Conservation (phyloP, 805 yeast genomes). For the Kregervanrija fluxuum region DNA sequence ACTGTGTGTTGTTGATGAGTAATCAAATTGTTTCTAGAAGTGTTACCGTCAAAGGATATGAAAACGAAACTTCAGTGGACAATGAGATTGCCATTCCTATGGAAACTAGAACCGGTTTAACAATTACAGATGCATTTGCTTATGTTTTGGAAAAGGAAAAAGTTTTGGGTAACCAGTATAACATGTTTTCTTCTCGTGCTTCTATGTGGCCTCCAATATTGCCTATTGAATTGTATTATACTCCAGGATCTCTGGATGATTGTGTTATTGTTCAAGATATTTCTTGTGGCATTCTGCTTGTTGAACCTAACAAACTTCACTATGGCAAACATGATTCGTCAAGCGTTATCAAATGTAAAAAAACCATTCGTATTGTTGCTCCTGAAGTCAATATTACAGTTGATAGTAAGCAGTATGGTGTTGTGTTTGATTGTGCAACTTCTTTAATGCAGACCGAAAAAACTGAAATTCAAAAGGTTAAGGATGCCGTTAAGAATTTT, state of each 20-base stretch:
- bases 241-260: constrained; percentile 34
- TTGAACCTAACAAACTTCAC: constrained; percentile 46
- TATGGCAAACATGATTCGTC: constrained; percentile 25
- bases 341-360: constrained; percentile 6
- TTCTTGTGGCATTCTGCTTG: constrained; percentile 42
- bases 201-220: constrained; percentile 59
- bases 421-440: constrained; percentile 42
- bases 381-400: constrained; percentile 47
- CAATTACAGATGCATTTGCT: constrained; percentile 48
- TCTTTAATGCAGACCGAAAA: constrained; percentile 34
- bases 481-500: constrained; percentile 27
- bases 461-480: constrained; percentile 33
- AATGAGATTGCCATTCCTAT: constrained; percentile 33
- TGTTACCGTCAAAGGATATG: constrained; percentile 32
- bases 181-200: constrained; percentile 25
- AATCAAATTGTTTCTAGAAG: constrained; percentile 53
- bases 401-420: constrained; percentile 49
- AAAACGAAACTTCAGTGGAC: constrained; percentile 32
- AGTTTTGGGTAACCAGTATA: constrained; percentile 26
- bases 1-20: constrained; percentile 46
- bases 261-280: constrained; percentile 44
- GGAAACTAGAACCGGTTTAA: constrained; percentile 51
- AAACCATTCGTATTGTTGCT: constrained; percentile 20
- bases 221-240: constrained; percentile 56
- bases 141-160: constrained; percentile 40